Evolutionary conservation across 352 stramenopile species (phyloP).

Genomic region (Saprolegnia diclina): DNA sequence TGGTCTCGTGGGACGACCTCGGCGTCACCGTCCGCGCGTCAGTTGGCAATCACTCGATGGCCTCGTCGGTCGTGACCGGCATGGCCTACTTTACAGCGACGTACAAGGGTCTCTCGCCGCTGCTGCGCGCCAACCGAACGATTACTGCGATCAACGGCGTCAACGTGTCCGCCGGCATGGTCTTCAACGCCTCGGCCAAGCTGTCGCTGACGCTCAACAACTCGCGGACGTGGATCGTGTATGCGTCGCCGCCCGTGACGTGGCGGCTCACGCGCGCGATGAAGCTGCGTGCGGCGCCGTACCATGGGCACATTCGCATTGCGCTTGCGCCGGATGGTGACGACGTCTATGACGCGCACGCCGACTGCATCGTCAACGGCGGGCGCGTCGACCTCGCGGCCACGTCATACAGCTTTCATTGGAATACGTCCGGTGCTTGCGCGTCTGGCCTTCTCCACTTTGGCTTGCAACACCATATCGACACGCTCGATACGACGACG

Average conservation of each 20-base stretch:
- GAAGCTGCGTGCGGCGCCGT: not conserved
- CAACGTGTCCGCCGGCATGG: slow-evolving; percentile 24
- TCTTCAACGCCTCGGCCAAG: slow-evolving; percentile 34
- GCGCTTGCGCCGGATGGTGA: slow-evolving; percentile 6
- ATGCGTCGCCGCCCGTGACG: slow-evolving; percentile 33
- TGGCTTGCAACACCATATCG: slow-evolving; percentile 54
- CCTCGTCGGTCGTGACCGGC: slow-evolving; percentile 50
- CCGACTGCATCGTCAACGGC: slow-evolving; percentile 48
- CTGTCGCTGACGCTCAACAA: slow-evolving; percentile 51
- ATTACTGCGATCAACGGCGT: slow-evolving; percentile 49
- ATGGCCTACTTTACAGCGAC: slow-evolving; percentile 54
- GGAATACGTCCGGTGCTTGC: slow-evolving; percentile 50
- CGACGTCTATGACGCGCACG: slow-evolving; percentile 38
- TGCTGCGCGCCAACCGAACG: slow-evolving; percentile 35
- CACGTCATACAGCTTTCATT: slow-evolving; percentile 36
- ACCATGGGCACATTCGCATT: slow-evolving; percentile 13
- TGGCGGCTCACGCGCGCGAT: not conserved
- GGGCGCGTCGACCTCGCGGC: not conserved
- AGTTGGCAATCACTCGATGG: slow-evolving; percentile 33
- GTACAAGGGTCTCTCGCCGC: slow-evolving; percentile 42
- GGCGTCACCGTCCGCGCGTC: slow-evolving; percentile 42
- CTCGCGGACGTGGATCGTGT: slow-evolving; percentile 55
- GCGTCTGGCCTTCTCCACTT: slow-evolving; percentile 55
- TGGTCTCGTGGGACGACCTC: slow-evolving; percentile 51
- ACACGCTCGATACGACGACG: slow-evolving; percentile 32